Evolutionary conservation across 164 flowering plant genomes (phyloP).

Genomic region (Umbellularia californica): DNA sequence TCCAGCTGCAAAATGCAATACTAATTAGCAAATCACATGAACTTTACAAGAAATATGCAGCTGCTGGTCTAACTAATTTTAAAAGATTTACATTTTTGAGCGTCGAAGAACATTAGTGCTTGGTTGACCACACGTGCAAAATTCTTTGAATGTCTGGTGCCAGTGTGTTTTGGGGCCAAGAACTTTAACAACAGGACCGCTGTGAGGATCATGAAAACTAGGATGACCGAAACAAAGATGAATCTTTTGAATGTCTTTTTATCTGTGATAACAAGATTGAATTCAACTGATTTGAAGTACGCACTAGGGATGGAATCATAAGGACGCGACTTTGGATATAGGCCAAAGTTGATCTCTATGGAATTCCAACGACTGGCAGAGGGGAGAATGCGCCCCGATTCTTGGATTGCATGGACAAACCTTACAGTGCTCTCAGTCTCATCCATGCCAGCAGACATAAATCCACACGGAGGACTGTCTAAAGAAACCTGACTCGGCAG

Average conservation of each 20-base stretch:
- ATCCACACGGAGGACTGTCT: not conserved
- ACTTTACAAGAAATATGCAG: not conserved
- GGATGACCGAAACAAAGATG: conserved; percentile 15
- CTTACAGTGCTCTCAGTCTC: not conserved
- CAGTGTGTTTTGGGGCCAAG: conserved; percentile 30
- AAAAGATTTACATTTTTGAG: conserved; percentile 52
- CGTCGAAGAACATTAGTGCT: conserved; percentile 63
- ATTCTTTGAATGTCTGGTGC: conserved; percentile 25
- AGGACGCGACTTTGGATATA: conserved; percentile 16
- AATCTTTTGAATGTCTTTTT: conserved; percentile 33
- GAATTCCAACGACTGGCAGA: conserved; percentile 55
- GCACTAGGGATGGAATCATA: conserved; percentile 28
- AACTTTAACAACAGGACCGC: conserved; percentile 26
- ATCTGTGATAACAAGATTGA: conserved; percentile 35
- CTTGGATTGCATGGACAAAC: conserved; percentile 32
- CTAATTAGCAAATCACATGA: not conserved
- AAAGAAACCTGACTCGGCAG: not conserved
- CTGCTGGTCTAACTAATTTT: not conserved
- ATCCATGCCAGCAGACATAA: not conserved
- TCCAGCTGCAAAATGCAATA: conserved; percentile 42
- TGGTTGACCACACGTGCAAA: conserved; percentile 42
- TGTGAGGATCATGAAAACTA: conserved; percentile 18
- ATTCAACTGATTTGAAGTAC: conserved; percentile 42
- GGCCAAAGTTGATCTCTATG: conserved; percentile 28
- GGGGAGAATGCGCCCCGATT: conserved; percentile 45